These are phyloP conservation scores for Talaromyces trachyspermus DNA, from an alignment of 495 filamentous ascomycete genomes.

Conservation along the genomic window DNA sequence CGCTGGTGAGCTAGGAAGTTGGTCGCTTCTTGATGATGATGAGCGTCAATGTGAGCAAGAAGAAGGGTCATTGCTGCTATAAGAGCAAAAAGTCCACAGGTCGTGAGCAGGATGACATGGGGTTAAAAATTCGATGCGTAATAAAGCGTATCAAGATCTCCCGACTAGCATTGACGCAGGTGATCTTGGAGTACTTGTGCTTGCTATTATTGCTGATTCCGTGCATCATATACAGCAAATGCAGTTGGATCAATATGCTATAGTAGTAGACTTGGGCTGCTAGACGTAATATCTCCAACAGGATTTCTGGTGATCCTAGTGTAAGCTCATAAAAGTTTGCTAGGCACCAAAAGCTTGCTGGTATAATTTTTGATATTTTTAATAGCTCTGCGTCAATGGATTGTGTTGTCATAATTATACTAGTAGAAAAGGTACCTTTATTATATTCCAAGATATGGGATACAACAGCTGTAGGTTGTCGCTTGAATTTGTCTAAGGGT, in stretches of 20 bases:
- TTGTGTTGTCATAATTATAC: not conserved
- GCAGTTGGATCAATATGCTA: conserved; percentile 25
- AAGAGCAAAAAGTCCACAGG: conserved; percentile 43
- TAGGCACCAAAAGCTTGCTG: conserved; percentile 4
- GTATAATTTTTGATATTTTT: not conserved
- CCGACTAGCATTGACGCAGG: conserved; percentile 37
- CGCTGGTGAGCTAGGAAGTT: conserved; percentile 24
- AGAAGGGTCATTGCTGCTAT: conserved; percentile 33
- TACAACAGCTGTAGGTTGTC: conserved; percentile 2
- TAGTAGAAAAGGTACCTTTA: not conserved
- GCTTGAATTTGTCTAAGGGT: not conserved
- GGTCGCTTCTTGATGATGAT: conserved; percentile 5
- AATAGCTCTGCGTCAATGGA: conserved; percentile 4
- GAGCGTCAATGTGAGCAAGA: conserved; percentile 21
- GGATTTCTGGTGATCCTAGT: not conserved
- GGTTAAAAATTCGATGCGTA: conserved; percentile 24
- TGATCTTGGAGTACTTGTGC: conserved; percentile 27
- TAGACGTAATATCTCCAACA: conserved; percentile 11
- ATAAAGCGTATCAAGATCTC: conserved; percentile 40
- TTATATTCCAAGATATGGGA: conserved; percentile 2
- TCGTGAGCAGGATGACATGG: conserved; percentile 35
- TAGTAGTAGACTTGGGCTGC: conserved; percentile 34
- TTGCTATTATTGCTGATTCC: conserved; percentile 8
- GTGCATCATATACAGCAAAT: conserved; percentile 26
- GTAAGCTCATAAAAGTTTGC: not conserved